A percentile compares a stretch with the other conserved stretches of the same genome.
phyloP scores from a whole-genome alignment of 78 protist species.

The Monocercomonoides exilis region DNA sequence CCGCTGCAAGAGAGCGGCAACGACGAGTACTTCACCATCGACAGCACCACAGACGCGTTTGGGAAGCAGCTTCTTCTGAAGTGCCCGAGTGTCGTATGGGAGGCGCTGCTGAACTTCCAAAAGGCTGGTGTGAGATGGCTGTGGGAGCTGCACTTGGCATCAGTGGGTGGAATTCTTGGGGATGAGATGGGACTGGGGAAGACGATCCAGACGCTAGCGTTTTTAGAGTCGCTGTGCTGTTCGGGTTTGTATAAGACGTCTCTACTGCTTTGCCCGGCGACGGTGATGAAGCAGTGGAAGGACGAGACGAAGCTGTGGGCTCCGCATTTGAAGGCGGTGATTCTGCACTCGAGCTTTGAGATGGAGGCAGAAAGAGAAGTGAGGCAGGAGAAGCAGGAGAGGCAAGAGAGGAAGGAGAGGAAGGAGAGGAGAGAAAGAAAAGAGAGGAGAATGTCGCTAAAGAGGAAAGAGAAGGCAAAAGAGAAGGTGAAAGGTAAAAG shows the following conservation, averaged over 20 bases:
- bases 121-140: constrained; percentile 71
- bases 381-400: background rate
- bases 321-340: constrained; percentile 54
- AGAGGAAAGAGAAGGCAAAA: background rate
- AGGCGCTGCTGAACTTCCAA: background rate
- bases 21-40: too few relatives aligned
- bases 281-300: constrained; percentile 79
- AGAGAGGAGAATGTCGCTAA: background rate
- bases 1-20: too few relatives aligned
- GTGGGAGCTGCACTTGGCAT: constrained; percentile 71
- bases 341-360: constrained; percentile 45
- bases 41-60: too few relatives aligned
- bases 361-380: background rate
- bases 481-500: too few relatives aligned
- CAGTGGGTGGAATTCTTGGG: constrained; percentile 88
- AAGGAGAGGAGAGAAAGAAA: background rate
- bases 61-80: background rate
- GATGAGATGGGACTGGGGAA: constrained; percentile 94
- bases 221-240: constrained; percentile 48
- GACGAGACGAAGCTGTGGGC: constrained; percentile 77
- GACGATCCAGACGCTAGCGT: constrained; percentile 71
- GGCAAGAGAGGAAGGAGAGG: background rate
- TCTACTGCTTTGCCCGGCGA: constrained; percentile 76
- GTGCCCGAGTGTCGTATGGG: background rate
- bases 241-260: constrained; percentile 38